Evolutionary conservation across 2,329 filamentous ascomycete genomes (phyloP), one percentile per base, ranked within the genome.

Genomic region (Aspergillus alliaceus): DNA sequence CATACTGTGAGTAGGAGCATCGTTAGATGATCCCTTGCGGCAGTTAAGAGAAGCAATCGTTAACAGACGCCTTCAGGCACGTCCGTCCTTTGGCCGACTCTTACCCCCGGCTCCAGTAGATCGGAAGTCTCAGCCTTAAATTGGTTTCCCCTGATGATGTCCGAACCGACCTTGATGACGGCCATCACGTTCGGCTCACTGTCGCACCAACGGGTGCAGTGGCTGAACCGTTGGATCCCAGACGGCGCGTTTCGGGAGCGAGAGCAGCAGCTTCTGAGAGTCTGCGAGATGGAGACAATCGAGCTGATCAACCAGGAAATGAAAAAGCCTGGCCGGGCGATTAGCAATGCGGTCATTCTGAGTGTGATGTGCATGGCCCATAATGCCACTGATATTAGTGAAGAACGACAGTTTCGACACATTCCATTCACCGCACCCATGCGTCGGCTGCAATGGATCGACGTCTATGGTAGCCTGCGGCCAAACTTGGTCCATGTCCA

Each of bases 301-400:
- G 64, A 69, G 35, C 61, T 71, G 54, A 71, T 75, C 22, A 75
- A 71, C n/a, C 54, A 67, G 31, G 71, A 72, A 20, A 63, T 76
- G 40, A 59, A 57, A 22, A 68, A 74, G 53, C 68, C 68, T 1
- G 54, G 56, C n/a, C 68, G 67, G 12, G 70, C 68, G 6, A 59
- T 67, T 7, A 68, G 68, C 27, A 73, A 76, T 59, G 69, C 72
- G 3, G 67, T 73, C 3, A 64, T 76, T 18, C 59, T 75, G 5
- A 71, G 70, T 24, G 72, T 76, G 0, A 66, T 75, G 20, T 72
- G 72, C 44, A 69, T 75, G 66, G 66, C 67, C 31, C 65, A 71
- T 64, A 67, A 72, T 59, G 65, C 68, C 32, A 64, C 68, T 0
- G 61, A 66, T 20, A 60, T 69, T 15, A 53, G 58, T 11, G 54